phyloP scores from a whole-genome alignment of 2,329 filamentous ascomycete genomes.

The Hawksworthiomyces lignivorus region DNA sequence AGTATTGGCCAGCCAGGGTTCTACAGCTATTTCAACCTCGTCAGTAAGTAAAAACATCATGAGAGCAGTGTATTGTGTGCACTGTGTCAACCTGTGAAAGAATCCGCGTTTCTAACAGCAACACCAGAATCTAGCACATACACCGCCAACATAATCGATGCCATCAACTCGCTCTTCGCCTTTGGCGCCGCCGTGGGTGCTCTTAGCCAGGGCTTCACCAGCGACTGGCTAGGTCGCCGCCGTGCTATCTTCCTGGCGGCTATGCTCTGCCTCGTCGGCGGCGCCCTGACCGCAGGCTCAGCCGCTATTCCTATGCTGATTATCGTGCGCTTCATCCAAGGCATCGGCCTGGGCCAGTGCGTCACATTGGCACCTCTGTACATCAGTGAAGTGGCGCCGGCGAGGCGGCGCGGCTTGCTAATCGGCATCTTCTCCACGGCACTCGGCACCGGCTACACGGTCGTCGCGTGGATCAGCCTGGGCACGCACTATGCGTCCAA shows the following conservation, averaged over 20 bases:
- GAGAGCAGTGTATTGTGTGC: too few relatives aligned
- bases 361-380: constrained; percentile 11
- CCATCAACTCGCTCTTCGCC: constrained; percentile 12
- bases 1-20: constrained; percentile 8
- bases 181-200: constrained; percentile 11
- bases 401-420: constrained; percentile 9
- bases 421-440: constrained; percentile 10
- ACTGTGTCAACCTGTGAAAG: background rate
- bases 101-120: too few relatives aligned
- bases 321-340: constrained; percentile 11
- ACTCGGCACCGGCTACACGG: constrained; percentile 9
- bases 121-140: constrained; percentile 6
- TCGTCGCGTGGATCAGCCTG: constrained; percentile 11
- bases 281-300: constrained; percentile 11
- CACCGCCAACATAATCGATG: constrained; percentile 5
- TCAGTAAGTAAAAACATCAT: too few relatives aligned
- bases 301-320: constrained; percentile 9
- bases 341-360: constrained; percentile 11
- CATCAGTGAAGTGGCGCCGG: constrained; percentile 10
- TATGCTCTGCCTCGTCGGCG: constrained; percentile 7
- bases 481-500: constrained; percentile 7
- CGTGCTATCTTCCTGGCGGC: constrained; percentile 10
- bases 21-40: constrained; percentile 7
- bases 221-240: constrained; percentile 11
- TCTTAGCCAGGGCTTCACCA: constrained; percentile 9